Percentiles rank a stretch among this genome's conserved stretches.
Evolutionary conservation across 2,329 filamentous ascomycete genomes (phyloP).

Genomic region (Monosporascus cannonballus): DNA sequence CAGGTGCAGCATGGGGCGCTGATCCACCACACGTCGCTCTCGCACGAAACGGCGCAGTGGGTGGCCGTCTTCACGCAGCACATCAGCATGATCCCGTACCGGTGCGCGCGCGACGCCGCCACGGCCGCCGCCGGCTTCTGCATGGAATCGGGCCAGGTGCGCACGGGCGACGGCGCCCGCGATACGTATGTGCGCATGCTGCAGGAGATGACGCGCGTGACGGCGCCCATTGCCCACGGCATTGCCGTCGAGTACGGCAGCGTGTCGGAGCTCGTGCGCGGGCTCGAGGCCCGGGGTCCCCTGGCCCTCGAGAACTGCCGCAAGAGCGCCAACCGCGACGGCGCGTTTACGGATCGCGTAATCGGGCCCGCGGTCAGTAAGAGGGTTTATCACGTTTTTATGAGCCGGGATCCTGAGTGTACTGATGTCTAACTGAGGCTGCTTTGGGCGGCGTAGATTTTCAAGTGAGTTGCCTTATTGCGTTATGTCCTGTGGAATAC

Average conservation of each 20-base stretch:
- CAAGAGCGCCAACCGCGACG: constrained; percentile 52
- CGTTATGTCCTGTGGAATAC: no score
- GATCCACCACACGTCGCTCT: constrained; percentile 60
- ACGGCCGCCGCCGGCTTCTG: constrained; percentile 61
- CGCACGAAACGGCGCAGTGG: constrained; percentile 65
- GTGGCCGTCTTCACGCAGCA: constrained; percentile 71
- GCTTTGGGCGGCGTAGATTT: no score
- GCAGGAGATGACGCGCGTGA: constrained; percentile 67
- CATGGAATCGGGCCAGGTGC: constrained; percentile 73
- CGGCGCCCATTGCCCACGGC: constrained; percentile 65
- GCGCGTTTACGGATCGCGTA: constrained; percentile 45
- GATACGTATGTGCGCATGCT: constrained; percentile 73
- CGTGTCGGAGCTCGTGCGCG: constrained; percentile 51
- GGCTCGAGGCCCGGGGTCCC: constrained; percentile 53
- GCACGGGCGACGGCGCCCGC: constrained; percentile 55
- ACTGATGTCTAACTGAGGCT: background rate
- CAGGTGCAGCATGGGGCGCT: constrained; percentile 62
- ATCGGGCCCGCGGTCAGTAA: constrained; percentile 54
- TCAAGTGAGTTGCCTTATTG: no score
- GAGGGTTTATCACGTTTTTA: constrained; percentile 54
- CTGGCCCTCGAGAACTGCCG: constrained; percentile 54
- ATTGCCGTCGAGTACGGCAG: constrained; percentile 56
- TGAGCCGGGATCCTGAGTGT: background rate
- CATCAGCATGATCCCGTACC: constrained; percentile 70
- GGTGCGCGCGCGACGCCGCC: constrained; percentile 43